These are phyloP conservation scores for Stagonosporopsis vannaccii DNA, from an alignment of 2,329 filamentous ascomycete species.

Conservation along the genomic window DNA sequence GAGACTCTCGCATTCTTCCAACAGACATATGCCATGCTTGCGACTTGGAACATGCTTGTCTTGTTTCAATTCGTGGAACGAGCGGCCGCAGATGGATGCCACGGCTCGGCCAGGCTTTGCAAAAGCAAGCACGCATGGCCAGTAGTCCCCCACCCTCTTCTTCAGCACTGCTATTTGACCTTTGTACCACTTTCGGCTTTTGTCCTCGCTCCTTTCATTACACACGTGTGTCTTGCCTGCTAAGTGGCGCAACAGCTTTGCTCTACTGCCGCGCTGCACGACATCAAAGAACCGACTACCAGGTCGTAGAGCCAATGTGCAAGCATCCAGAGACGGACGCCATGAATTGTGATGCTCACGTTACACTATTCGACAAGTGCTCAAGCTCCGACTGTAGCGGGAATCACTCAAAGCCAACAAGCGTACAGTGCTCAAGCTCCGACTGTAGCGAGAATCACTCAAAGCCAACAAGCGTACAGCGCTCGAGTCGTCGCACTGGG, in stretches of 20 bases:
- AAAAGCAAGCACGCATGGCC: slow-evolving; percentile 10
- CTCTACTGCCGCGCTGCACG: slow-evolving; percentile 4
- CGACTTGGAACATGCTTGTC: background rate
- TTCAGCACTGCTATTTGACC: background rate
- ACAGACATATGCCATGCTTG: slow-evolving; percentile 2
- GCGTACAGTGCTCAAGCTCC: background rate
- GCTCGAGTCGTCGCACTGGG: background rate
- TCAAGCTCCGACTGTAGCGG: background rate
- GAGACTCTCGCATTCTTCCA: slow-evolving; percentile 4
- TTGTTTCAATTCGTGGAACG: slow-evolving; percentile 3
- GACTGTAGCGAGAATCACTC: too few relatives aligned
- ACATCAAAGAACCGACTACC: slow-evolving; percentile 13
- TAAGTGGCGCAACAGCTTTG: background rate
- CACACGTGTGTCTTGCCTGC: background rate
- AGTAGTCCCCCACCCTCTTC: slow-evolving; percentile 16
- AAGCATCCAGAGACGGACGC: background rate
- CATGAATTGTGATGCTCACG: background rate
- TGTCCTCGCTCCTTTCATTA: background rate
- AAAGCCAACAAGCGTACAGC: too few relatives aligned
- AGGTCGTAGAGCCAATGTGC: slow-evolving; percentile 9
- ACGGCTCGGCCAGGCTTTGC: background rate
- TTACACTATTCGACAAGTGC: background rate
- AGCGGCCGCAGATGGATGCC: background rate
- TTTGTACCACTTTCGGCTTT: slow-evolving; percentile 1
- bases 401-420: background rate